Percentiles rank a stretch among this genome's conserved stretches.
These are phyloP conservation scores for Phytophthora ohioensis DNA, from an alignment of 352 stramenopile genomes.

Conservation along the genomic window DNA sequence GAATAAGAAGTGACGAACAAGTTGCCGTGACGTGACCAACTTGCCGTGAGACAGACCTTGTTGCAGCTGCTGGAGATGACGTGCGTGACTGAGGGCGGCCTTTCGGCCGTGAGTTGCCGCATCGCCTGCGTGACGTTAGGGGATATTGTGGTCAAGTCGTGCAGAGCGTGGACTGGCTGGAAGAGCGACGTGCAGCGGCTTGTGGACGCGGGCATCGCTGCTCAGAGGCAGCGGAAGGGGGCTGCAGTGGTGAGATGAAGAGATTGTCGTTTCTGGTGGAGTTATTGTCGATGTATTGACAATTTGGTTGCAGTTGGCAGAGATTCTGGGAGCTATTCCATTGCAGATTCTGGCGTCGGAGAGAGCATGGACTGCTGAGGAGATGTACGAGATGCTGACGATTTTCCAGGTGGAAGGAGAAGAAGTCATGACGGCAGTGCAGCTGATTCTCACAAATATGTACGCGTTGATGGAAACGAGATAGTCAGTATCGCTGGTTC, in stretches of 20 bases:
- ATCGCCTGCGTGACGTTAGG: constrained; percentile 60
- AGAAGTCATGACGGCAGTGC: constrained; percentile 53
- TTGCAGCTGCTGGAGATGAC: constrained; percentile 50
- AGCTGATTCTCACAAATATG: constrained; percentile 55
- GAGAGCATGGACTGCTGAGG: constrained; percentile 30
- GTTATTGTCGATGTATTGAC: neutral
- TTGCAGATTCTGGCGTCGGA: constrained; percentile 48
- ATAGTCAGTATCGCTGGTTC: neutral
- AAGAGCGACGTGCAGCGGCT: constrained; percentile 59
- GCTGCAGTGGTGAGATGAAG: constrained; percentile 43
- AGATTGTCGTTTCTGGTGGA: neutral
- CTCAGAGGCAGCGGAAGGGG: constrained; percentile 40
- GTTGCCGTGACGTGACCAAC: constrained; percentile 8
- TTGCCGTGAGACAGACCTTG: constrained; percentile 44
- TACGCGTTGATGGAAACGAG: constrained; percentile 28
- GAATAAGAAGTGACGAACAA: constrained; percentile 13
- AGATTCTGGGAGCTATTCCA: constrained; percentile 59
- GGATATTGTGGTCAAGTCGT: constrained; percentile 60
- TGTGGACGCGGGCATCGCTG: constrained; percentile 46
- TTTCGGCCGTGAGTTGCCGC: constrained; percentile 47
- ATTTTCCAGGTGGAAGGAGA: constrained; percentile 50
- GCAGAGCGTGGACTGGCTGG: constrained; percentile 51
- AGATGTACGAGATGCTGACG: constrained; percentile 41
- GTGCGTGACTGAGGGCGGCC: constrained; percentile 31
- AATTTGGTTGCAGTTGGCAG: constrained; percentile 43